Evolutionary conservation across 306 rosid species (phyloP).

Genomic region (Pyrus pyrifolia): DNA sequence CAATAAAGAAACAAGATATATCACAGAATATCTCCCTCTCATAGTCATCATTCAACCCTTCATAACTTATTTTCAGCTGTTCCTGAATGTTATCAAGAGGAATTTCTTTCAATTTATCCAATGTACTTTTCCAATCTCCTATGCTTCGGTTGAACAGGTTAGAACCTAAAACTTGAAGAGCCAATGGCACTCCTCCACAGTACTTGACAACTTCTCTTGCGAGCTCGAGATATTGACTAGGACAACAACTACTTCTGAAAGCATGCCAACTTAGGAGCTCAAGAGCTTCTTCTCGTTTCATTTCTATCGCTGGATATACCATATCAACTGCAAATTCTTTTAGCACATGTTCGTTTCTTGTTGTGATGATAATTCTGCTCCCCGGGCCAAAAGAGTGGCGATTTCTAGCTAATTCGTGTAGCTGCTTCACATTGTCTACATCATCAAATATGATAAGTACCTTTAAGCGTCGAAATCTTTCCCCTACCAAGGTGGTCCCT

Average conservation of each 20-base stretch:
- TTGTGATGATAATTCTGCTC: constrained; percentile 21
- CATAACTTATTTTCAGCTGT: constrained; percentile 16
- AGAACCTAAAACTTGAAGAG: constrained; percentile 31
- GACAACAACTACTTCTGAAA: background rate
- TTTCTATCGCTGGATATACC: background rate
- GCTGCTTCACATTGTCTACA: background rate
- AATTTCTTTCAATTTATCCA: constrained; percentile 17
- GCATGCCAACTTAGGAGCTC: constrained; percentile 30
- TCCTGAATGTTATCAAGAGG: constrained; percentile 13
- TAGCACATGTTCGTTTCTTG: constrained; percentile 3
- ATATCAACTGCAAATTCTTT: background rate
- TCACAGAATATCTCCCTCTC: constrained; percentile 29
- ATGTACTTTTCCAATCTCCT: constrained; percentile 14
- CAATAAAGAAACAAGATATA: constrained; percentile 30
- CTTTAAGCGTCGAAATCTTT: background rate
- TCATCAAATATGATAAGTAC: constrained; percentile 18
- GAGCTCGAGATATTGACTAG: background rate
- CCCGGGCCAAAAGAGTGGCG: constrained; percentile 1
- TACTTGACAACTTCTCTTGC: constrained; percentile 2
- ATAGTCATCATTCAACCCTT: background rate
- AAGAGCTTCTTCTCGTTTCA: constrained; percentile 14
- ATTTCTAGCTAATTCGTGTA: background rate
- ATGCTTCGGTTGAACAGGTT: background rate
- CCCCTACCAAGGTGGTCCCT: background rate
- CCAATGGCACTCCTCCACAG: constrained; percentile 35